Evolutionary conservation across 2,329 filamentous ascomycete genomes (phyloP).

Genomic region (Apiospora marii): DNA sequence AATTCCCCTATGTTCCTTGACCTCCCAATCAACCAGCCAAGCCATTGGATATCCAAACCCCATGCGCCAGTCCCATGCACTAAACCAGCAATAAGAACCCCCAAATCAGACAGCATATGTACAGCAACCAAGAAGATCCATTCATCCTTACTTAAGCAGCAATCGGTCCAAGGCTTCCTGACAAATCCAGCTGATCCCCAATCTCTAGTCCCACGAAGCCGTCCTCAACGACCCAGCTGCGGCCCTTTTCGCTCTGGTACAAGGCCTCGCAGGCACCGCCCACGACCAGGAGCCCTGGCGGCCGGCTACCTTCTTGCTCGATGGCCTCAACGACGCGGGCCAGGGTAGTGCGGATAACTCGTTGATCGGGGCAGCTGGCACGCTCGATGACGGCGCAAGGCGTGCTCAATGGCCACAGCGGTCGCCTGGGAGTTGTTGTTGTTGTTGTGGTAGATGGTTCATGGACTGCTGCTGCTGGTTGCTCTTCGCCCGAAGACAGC

Average conservation of each 20-base stretch:
- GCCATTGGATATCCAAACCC: not conserved
- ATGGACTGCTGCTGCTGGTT: not conserved
- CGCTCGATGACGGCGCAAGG: constrained; percentile 94
- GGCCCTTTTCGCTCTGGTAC: constrained; percentile 61
- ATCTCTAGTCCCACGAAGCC: constrained; percentile 75
- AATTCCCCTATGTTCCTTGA: not conserved
- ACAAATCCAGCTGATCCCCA: constrained; percentile 10
- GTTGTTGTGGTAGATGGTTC: not conserved
- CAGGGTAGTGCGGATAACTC: constrained; percentile 88
- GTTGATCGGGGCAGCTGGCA: constrained; percentile 92
- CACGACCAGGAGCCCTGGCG: constrained; percentile 87
- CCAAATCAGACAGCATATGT: not conserved
- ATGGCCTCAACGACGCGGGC: constrained; percentile 81
- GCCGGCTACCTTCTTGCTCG: constrained; percentile 86
- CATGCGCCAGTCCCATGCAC: not conserved
- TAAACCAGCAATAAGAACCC: not conserved
- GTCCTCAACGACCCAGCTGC: constrained; percentile 86
- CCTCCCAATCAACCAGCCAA: not conserved
- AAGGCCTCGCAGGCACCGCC: constrained; percentile 85
- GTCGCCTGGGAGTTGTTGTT: constrained; percentile 37
- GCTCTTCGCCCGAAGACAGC: not conserved
- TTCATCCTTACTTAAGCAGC: not conserved
- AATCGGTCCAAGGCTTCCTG: not conserved
- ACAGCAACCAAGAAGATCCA: not conserved
- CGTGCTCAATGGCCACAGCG: constrained; percentile 76